Percentiles rank a stretch among this genome's conserved stretches.
Evolutionary conservation across 2,329 filamentous ascomycete species (phyloP).

Genomic region (Clarireedia homoeocarpa): DNA sequence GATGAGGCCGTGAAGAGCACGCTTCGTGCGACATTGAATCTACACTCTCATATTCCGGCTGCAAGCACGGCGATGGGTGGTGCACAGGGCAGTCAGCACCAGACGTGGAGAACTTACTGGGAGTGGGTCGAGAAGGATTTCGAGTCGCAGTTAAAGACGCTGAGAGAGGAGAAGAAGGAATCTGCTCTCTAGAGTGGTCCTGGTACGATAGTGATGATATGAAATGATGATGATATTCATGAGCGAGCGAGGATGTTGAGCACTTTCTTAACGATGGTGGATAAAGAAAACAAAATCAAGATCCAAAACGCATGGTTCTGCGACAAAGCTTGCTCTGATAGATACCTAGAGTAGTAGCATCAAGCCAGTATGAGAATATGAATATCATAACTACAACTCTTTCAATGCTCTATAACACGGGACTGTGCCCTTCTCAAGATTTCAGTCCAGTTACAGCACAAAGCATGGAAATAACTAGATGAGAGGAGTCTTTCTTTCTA

Average conservation of each 20-base stretch:
- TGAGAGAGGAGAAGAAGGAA: conserved; percentile 55
- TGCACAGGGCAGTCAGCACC: conserved; percentile 46
- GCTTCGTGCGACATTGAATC: conserved; percentile 58
- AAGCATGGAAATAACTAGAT: not conserved
- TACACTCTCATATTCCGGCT: conserved; percentile 42
- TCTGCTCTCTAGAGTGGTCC: not conserved
- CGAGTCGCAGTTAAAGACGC: conserved; percentile 49
- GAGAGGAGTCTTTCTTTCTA: conserved; percentile 5
- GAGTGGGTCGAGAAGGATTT: conserved; percentile 84
- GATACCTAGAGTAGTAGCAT: not conserved
- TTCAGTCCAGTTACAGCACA: not conserved
- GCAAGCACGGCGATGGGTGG: conserved; percentile 40
- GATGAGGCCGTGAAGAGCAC: conserved; percentile 83
- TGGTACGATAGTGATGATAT: conserved; percentile 1
- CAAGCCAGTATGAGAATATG: not conserved
- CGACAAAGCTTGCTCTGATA: not conserved
- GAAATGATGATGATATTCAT: not conserved
- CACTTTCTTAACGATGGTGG: too few species aligned
- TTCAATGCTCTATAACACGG: not conserved
- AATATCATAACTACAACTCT: not conserved
- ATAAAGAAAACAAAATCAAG: too few species aligned
- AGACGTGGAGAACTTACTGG: conserved; percentile 75
- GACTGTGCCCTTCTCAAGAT: too few species aligned
- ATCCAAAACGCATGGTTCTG: too few species aligned
- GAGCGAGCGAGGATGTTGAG: not conserved